Evolutionary conservation across 306 rosid genomes (phyloP), one percentile per base, ranked within the genome.

Genomic region (Malus sylvestris): DNA sequence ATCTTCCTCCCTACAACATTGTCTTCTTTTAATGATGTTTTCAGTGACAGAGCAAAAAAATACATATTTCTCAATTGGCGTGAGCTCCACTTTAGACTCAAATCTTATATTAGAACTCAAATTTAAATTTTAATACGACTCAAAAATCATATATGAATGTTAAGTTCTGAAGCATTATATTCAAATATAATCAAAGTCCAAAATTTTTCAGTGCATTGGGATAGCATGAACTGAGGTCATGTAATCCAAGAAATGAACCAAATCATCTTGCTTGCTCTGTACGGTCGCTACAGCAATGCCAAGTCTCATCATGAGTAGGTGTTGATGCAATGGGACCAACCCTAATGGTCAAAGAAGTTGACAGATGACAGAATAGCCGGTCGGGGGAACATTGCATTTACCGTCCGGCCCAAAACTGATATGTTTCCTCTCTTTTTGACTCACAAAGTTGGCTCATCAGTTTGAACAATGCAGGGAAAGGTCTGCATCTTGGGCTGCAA

Each of bases 401-500:
- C 44, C n/a, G 12, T 2, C 14, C n/a, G 35, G 62, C 35, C 65
- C 76, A 35, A 57, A 29, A 20, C 66, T 72, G 52, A 20, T 7
- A 35, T 57, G 67, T 35, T n/a, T 33, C 12, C 33, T 53, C 49
- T 53, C n/a, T 14, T 27, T 61, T 5, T 25, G 6, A 15, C 66
- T 0, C 66, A 13, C 23, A 61, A 60, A 18, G 45, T 14, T 3
- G 23, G 6, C 68, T 20, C 55, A 42, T 20, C 44, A 33, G 78
- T 65, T 79, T 40, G 82, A 83, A 83, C 78, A 53, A 55, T 19
- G 63, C 76, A 49, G 70, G 51, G 60, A 79, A 72, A 85, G 79
- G 80, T 78, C 60, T 73, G 30, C 71, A 74, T 79, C 82, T 73
- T 67, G 57, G 55, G 84, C 74, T 76, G 51, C 85, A 78, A 62